A percentile compares a stretch with the other conserved stretches of the same genome.
These are phyloP conservation scores for Ceratocystis diversiconidia DNA, from an alignment of 2,329 filamentous ascomycete species.

Conservation along the genomic window DNA sequence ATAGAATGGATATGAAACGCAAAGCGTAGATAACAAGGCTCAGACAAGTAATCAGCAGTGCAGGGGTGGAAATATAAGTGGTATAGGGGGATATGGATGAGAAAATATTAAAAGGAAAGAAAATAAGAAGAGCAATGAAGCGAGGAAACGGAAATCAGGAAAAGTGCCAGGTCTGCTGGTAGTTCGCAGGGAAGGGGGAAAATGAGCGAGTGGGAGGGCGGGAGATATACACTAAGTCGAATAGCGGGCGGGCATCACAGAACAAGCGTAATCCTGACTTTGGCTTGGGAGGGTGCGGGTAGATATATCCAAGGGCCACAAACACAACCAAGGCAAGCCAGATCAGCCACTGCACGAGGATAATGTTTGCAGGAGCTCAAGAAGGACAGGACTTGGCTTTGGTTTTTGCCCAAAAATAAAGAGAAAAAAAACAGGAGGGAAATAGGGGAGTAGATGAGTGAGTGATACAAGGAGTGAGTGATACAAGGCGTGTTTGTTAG, in stretches of 20 bases:
- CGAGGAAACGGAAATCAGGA: conserved; percentile 5
- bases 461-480: neutral
- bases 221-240: conserved; percentile 9
- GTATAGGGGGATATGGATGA: conserved; percentile 5
- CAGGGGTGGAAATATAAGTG: neutral
- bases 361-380: neutral
- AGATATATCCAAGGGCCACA: neutral
- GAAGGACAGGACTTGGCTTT: neutral
- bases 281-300: neutral
- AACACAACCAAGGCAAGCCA: neutral
- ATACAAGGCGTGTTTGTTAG: neutral
- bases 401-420: neutral
- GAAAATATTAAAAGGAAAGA: neutral
- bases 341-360: conserved; percentile 1
- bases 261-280: conserved; percentile 7
- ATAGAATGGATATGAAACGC: neutral
- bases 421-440: neutral
- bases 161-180: neutral
- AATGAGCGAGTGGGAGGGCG: conserved; percentile 7
- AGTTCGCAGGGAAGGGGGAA: neutral
- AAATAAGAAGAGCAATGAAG: neutral
- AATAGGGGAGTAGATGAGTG: neutral
- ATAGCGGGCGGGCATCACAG: conserved; percentile 7
- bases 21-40: neutral
- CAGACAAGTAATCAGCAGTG: neutral